Evolutionary conservation across 2,329 filamentous ascomycete genomes (phyloP).

Genomic region (Talaromyces amestolkiae): DNA sequence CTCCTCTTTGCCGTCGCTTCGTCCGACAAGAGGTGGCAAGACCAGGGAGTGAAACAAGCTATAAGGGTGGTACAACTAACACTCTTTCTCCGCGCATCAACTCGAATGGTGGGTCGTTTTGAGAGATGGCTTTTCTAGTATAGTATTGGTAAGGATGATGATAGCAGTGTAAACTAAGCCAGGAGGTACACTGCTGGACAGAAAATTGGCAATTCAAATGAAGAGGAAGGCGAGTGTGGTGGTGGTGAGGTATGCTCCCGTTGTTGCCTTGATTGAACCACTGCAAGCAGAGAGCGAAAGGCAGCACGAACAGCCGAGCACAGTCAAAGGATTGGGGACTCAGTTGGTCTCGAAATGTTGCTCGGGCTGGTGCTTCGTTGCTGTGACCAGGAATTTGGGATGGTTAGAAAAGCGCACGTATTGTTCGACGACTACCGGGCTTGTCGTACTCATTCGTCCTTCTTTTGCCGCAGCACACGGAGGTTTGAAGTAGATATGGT

Average conservation of each 20-base stretch:
- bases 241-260: neutral
- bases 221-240: neutral
- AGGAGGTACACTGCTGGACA: neutral
- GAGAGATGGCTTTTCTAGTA: neutral
- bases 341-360: conserved; percentile 5
- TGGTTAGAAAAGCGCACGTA: conserved; percentile 4
- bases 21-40: neutral
- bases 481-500: no score
- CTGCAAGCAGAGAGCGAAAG: neutral
- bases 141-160: neutral
- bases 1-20: neutral
- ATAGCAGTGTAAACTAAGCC: neutral
- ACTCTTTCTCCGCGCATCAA: conserved; percentile 2
- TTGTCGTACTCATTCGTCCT: conserved; percentile 12
- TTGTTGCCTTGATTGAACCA: conserved; percentile 1
- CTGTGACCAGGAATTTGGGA: neutral
- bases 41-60: neutral
- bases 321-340: neutral
- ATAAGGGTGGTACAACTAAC: conserved; percentile 8
- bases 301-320: neutral
- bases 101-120: neutral
- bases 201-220: neutral
- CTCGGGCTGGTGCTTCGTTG: conserved; percentile 1
- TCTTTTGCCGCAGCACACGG: neutral
- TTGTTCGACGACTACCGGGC: neutral